Evolutionary conservation across 495 filamentous ascomycete species (phyloP).

Genomic region (Usnea hakonensis): DNA sequence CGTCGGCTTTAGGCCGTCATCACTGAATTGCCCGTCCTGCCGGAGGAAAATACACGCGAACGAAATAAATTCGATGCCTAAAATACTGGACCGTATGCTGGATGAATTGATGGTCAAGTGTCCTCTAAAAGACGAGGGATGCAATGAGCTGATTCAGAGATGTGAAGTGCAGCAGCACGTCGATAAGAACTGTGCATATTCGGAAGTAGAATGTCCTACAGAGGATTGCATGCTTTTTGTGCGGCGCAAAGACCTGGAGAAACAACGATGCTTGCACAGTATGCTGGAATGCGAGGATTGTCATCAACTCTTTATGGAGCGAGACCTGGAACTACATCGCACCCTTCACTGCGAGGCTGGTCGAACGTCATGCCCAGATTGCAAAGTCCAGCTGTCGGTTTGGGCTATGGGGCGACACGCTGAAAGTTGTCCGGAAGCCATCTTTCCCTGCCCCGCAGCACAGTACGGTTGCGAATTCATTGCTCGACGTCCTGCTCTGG

Average conservation of each 20-base stretch:
- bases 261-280: slow-evolving; percentile 52
- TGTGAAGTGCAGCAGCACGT: slow-evolving; percentile 67
- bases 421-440: slow-evolving; percentile 45
- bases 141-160: slow-evolving; percentile 52
- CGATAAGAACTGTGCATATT: slow-evolving; percentile 64
- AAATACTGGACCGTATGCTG: slow-evolving; percentile 56
- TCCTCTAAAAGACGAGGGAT: slow-evolving; percentile 56
- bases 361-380: slow-evolving; percentile 45
- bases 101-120: slow-evolving; percentile 71
- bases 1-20: neutral
- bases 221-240: slow-evolving; percentile 37
- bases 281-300: slow-evolving; percentile 48
- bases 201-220: slow-evolving; percentile 55
- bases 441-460: slow-evolving; percentile 46
- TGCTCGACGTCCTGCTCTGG: slow-evolving; percentile 42
- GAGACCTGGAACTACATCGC: slow-evolving; percentile 47
- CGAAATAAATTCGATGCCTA: slow-evolving; percentile 33
- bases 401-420: slow-evolving; percentile 44
- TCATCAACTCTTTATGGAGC: slow-evolving; percentile 45
- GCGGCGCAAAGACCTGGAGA: slow-evolving; percentile 43
- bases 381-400: slow-evolving; percentile 40
- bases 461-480: slow-evolving; percentile 50
- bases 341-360: slow-evolving; percentile 2
- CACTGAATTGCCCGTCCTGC: slow-evolving; percentile 32
- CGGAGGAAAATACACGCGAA: slow-evolving; percentile 15